phyloP scores from a whole-genome alignment of 805 yeast genomes.

The Ogataea minuta region DNA sequence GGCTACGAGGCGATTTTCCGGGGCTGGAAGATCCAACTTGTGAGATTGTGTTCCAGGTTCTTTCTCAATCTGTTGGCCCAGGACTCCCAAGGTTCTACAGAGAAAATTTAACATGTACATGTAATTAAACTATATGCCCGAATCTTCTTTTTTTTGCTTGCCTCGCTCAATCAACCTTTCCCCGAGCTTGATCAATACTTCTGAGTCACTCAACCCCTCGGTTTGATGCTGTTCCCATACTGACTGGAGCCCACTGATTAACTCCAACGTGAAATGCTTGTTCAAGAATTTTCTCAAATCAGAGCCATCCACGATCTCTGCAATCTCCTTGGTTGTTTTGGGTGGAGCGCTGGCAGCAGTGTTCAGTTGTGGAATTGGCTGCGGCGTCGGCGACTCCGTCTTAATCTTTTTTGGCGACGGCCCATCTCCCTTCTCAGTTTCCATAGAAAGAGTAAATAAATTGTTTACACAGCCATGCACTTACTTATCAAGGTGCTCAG shows the following conservation, averaged over 20 bases:
- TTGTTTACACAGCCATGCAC: not conserved
- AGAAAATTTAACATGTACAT: constrained; percentile 8
- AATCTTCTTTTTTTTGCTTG: constrained; percentile 6
- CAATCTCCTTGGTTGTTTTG: constrained; percentile 20
- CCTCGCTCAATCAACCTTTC: constrained; percentile 21
- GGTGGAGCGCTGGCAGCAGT: constrained; percentile 8
- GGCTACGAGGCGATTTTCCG: constrained; percentile 61
- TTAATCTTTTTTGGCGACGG: constrained; percentile 14
- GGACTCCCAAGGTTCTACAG: constrained; percentile 40
- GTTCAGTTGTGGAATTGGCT: constrained; percentile 26
- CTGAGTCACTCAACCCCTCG: constrained; percentile 19
- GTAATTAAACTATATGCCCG: constrained; percentile 5
- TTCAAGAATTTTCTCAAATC: constrained; percentile 50
- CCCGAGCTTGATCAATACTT: constrained; percentile 22
- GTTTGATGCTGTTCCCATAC: constrained; percentile 25
- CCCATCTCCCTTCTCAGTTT: constrained; percentile 6
- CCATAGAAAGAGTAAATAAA: constrained; percentile 3
- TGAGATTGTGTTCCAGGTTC: constrained; percentile 81
- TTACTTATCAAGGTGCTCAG: not conserved
- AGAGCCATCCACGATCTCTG: constrained; percentile 54
- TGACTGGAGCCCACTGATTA: constrained; percentile 42
- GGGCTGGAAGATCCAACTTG: constrained; percentile 88
- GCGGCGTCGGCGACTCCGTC: constrained; percentile 25
- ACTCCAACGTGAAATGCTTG: constrained; percentile 43
- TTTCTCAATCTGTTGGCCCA: constrained; percentile 61